Base-by-base conservation (phyloP, 1,139 yeast species). In the Pichia kudriavzevii region DNA sequence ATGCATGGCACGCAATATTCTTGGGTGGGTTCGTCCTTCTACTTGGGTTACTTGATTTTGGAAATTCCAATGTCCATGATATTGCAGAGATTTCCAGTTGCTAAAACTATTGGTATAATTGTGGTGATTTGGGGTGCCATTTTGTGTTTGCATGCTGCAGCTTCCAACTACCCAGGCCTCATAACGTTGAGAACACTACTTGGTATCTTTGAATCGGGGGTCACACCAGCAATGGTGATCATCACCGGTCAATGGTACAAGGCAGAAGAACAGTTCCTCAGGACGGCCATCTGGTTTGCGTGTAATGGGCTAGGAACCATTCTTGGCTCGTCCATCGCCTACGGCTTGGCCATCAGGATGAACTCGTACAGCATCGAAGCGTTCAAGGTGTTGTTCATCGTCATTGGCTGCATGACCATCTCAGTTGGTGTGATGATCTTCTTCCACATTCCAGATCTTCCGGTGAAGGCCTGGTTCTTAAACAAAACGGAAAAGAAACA, bases 21-120 rank as follows among this genome's bases (percentile, higher is more conserved):
- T 6, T 74, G 79, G 78, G 65, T 67, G 12, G 79, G 75, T 23
- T 60, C 75, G 10, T 64, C 75, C 1, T 75, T 75, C 42, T 75
- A 75, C 48, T 49, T 72, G 28, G 79, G 78, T 6, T 72, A 69
- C 28, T 50, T 73, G 30, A 53, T 54, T 12, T 70, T 69, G 50
- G 72, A 67, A 44, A 59, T 63, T 35, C 72, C 74, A 6, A 66
- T 72, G 3, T 63, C 62, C 20, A 48, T 56, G 34, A 37, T 67
- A 5, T 48, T 69, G 34, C 73, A 69, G 47, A 53, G 53, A 30
- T 64, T 65, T 38, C 72, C 74, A 2, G 53, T 70, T 24, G 61
- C 67, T 10, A 66, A 62, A 36, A 49, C 60, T 3, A 48, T 63
- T 5, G 52, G 65, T 2, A 29, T 45, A 4, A 60, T 63, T 35